Base-by-base conservation (phyloP, 306 rosid genomes). In the Rosa multiflora region DNA sequence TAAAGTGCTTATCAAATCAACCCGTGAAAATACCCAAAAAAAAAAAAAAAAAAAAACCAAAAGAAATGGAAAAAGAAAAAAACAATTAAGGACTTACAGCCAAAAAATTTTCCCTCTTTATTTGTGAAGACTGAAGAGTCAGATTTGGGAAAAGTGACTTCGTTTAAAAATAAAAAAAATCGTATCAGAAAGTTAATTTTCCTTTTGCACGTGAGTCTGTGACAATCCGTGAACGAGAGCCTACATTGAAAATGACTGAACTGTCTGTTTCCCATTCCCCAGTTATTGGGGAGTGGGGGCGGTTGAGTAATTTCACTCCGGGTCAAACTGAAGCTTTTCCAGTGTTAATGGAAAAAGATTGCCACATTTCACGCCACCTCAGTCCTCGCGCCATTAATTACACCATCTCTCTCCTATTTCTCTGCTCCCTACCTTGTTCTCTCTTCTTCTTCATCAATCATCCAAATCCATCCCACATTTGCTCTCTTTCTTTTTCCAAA, bases 371-470 rank as follows among this genome's bases (percentile, higher is more conserved):
- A 71, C 51, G 63, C 71, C 11, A 47, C 78, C 83, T 53, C 69
- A 39, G 47, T 74, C 69, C 61, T 78, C 73, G 55, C 81, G 82
- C 89, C 85, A 87, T 77, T 77, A 15, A 44, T 44, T 44, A 44
- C 47, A 7, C 11, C 78, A 32, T 62, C 17, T 46, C 17, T 46
- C 53, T 49, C 53, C 75, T 12, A 15, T 26, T 44, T 76, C 67
- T 77, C 74, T 68, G 18, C 5, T 67, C 43, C 35, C 66, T 58
- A 32, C 3, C 37, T 32, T 32, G 35, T 77, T 55, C 43, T 13
- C 15, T 59, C 68, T 47, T 59, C 79, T 48, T 44, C 14, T 12
- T 59, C 47, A 56, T 64, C 73, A 29, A 64, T 69, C 62, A 26
- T 61, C 39, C 47, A 35, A 71, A 73, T 75, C 70, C 20, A 6